Conservation (phyloP, 805 yeast genomes). For the Wickerhamiella brachini region DNA sequence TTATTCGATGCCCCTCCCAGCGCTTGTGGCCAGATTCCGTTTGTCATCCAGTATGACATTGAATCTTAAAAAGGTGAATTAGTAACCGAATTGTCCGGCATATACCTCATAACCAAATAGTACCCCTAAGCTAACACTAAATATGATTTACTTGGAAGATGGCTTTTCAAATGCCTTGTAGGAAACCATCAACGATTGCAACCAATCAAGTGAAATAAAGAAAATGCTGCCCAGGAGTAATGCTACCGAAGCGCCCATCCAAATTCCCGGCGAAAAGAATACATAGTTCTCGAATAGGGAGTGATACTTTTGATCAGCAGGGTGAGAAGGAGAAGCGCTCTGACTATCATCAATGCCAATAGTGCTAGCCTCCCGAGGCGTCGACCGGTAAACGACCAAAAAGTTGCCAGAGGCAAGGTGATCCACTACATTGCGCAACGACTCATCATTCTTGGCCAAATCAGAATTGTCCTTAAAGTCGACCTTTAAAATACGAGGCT, state of each 20-base stretch:
- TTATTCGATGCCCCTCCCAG: too few relatives aligned
- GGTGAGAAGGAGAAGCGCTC: constrained; percentile 5
- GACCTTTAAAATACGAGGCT: constrained; percentile 47
- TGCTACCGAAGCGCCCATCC: constrained; percentile 60
- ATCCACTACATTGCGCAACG: constrained; percentile 20
- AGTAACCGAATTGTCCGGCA: too few relatives aligned
- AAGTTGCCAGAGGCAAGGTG: constrained; percentile 23
- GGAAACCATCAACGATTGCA: constrained; percentile 55
- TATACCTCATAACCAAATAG: neutral
- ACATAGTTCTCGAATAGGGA: constrained; percentile 48
- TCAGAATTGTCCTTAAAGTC: constrained; percentile 31
- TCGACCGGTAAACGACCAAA: constrained; percentile 24
- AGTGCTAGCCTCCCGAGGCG: constrained; percentile 13
- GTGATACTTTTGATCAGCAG: constrained; percentile 7
- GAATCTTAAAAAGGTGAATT: too few relatives aligned
- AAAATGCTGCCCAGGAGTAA: constrained; percentile 44
- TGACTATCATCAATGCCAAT: constrained; percentile 2
- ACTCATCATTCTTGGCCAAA: constrained; percentile 14
- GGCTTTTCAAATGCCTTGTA: constrained; percentile 73
- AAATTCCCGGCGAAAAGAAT: constrained; percentile 68
- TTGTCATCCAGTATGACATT: too few relatives aligned
- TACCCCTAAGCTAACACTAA: too few relatives aligned
- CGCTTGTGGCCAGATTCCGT: too few relatives aligned
- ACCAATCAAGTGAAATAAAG: constrained; percentile 55
- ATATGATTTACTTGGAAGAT: constrained; percentile 15